These are phyloP conservation scores for Cucumis melo DNA, from an alignment of 306 rosid genomes.

Conservation along the genomic window DNA sequence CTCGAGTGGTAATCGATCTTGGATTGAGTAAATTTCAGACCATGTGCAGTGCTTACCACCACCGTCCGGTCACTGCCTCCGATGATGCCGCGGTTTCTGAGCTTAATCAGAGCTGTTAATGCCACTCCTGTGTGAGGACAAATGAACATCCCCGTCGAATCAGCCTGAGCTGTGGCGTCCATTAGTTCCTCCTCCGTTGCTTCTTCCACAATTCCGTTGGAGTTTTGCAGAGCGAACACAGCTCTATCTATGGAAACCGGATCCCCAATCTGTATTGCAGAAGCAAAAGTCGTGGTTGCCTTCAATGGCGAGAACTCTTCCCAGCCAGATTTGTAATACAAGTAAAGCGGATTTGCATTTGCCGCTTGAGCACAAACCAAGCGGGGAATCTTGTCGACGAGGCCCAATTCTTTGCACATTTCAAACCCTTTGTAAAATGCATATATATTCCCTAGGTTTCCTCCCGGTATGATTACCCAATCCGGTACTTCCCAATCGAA, in stretches of 20 bases:
- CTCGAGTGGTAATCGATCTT: constrained; percentile 1
- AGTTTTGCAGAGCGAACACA: background rate
- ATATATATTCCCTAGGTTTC: background rate
- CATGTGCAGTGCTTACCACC: background rate
- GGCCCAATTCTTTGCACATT: constrained; percentile 1
- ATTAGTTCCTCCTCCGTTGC: constrained; percentile 1
- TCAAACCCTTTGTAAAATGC: background rate
- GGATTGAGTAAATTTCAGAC: background rate
- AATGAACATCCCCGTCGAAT: constrained; percentile 3
- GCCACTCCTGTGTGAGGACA: background rate
- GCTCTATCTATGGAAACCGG: background rate
- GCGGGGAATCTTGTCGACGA: background rate
- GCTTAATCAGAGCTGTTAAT: background rate
- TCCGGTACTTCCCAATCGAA: background rate
- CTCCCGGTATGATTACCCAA: background rate
- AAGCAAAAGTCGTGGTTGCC: background rate
- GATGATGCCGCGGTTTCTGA: background rate
- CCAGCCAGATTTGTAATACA: background rate
- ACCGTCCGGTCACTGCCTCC: background rate
- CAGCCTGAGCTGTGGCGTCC: constrained; percentile 1
- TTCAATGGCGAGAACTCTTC: background rate
- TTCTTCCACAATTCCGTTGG: background rate
- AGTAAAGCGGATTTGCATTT: constrained; percentile 1
- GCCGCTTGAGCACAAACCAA: background rate
- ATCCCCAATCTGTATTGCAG: background rate